phyloP scores from a whole-genome alignment of 164 flowering plant species.

The Amborella trichopoda region DNA sequence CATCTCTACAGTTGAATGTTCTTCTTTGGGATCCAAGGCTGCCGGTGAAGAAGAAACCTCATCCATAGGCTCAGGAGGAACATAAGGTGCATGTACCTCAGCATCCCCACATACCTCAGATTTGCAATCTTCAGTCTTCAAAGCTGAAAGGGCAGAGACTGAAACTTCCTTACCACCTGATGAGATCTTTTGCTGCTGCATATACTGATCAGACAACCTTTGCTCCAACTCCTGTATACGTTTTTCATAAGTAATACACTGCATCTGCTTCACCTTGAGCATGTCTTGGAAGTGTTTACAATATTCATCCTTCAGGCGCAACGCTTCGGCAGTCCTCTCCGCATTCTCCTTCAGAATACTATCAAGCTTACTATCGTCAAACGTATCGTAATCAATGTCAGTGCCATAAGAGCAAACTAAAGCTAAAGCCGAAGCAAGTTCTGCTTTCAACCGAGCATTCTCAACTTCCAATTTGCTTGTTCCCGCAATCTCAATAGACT shows the following conservation, averaged over 20 bases:
- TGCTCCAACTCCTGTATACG: constrained; percentile 89
- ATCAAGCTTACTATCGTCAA: constrained; percentile 64
- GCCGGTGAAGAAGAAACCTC: constrained; percentile 70
- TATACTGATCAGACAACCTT: constrained; percentile 65
- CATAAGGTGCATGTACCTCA: constrained; percentile 27
- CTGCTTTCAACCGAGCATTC: constrained; percentile 92
- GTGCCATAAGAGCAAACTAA: constrained; percentile 45
- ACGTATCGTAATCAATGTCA: constrained; percentile 43
- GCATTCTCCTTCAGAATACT: constrained; percentile 49
- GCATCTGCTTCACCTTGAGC: constrained; percentile 62
- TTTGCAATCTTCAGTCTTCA: constrained; percentile 46
- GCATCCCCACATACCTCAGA: constrained; percentile 46
- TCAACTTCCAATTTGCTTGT: constrained; percentile 96
- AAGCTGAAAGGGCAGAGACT: constrained; percentile 21
- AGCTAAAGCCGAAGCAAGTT: constrained; percentile 88
- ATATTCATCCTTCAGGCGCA: constrained; percentile 83
- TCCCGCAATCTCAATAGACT: constrained; percentile 81
- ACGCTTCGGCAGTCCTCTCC: constrained; percentile 88
- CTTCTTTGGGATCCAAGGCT: constrained; percentile 30
- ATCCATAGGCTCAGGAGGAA: constrained; percentile 66
- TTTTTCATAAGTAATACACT: constrained; percentile 77
- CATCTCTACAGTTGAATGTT: neutral
- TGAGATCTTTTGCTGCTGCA: constrained; percentile 31
- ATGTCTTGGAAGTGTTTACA: constrained; percentile 67
- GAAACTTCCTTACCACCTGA: constrained; percentile 26